phyloP scores from a whole-genome alignment of 1,284 basidiomycete genomes.

The Trametes polyzona region DNA sequence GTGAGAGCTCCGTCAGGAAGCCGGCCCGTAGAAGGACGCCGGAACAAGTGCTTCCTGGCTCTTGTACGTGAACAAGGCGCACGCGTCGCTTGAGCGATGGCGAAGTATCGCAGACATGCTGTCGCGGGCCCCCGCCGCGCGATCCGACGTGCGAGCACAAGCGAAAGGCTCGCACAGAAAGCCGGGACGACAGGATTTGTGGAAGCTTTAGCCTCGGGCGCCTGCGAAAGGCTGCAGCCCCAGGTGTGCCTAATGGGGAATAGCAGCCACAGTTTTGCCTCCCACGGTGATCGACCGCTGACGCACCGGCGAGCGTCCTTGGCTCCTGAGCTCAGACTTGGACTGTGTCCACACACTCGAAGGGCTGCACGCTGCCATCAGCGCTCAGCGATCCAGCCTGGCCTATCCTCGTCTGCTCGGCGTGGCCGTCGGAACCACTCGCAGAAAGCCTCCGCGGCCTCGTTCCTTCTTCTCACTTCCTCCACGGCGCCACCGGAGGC shows the following conservation, averaged over 20 bases:
- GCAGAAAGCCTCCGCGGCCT: constrained; percentile 15
- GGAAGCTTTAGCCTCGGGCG: constrained; percentile 12
- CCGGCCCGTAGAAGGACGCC: constrained; percentile 13
- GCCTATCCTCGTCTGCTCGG: constrained; percentile 12
- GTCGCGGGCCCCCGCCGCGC: background rate
- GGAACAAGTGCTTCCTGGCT: constrained; percentile 7
- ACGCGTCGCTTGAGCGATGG: background rate
- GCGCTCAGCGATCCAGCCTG: constrained; percentile 7
- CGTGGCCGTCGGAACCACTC: constrained; percentile 15
- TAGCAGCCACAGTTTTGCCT: constrained; percentile 1
- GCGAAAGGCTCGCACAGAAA: background rate
- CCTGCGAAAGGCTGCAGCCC: background rate
- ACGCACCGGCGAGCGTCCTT: too few species aligned
- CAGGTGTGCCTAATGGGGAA: background rate
- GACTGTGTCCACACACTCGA: too few species aligned
- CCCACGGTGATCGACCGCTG: constrained; percentile 12
- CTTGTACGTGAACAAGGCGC: constrained; percentile 11
- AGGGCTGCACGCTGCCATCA: background rate
- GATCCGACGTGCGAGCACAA: background rate
- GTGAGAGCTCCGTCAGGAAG: constrained; percentile 9
- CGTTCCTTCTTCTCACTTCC: constrained; percentile 7
- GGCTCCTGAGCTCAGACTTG: too few species aligned
- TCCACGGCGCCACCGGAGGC: constrained; percentile 15
- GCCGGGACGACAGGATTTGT: background rate
- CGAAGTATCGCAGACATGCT: background rate